Percentiles rank a stretch among this genome's conserved stretches.
Conservation (phyloP, 78 protist species). For the Emiliania huxleyi region DNA sequence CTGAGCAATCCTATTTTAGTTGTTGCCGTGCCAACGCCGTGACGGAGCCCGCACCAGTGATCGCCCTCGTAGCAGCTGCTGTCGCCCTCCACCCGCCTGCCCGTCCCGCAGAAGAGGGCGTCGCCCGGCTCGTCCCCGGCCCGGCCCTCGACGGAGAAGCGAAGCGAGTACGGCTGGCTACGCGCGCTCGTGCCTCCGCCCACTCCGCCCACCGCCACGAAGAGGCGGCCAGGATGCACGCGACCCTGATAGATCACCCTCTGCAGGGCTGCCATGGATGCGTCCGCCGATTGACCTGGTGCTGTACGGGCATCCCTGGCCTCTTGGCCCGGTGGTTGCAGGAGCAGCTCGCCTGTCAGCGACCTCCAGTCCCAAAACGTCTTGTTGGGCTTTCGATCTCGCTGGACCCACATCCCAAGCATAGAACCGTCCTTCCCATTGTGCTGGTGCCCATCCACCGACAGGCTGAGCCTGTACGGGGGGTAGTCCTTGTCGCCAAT, state of each 20-base stretch:
- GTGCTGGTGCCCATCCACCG: background rate
- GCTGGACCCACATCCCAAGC: background rate
- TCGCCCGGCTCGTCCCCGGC: background rate
- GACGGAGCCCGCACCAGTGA: background rate
- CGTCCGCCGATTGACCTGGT: background rate
- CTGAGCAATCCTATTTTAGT: background rate
- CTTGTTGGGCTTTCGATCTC: background rate
- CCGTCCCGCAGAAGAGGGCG: background rate
- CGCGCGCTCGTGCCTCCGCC: background rate
- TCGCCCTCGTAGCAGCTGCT: background rate
- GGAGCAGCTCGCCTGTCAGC: background rate
- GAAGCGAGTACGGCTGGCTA: background rate
- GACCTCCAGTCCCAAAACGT: background rate
- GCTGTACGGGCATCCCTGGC: background rate
- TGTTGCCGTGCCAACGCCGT: background rate
- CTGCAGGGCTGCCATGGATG: too few species aligned
- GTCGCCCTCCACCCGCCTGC: background rate
- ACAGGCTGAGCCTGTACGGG: background rate
- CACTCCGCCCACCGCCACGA: background rate
- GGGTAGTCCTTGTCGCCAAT: background rate
- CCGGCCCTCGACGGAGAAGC: background rate
- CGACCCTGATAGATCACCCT: too few species aligned
- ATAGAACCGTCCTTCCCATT: background rate
- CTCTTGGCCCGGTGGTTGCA: background rate
- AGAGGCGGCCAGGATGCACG: background rate